Conservation (phyloP, 2,329 filamentous ascomycete genomes). For the Colletotrichum tabaci region DNA sequence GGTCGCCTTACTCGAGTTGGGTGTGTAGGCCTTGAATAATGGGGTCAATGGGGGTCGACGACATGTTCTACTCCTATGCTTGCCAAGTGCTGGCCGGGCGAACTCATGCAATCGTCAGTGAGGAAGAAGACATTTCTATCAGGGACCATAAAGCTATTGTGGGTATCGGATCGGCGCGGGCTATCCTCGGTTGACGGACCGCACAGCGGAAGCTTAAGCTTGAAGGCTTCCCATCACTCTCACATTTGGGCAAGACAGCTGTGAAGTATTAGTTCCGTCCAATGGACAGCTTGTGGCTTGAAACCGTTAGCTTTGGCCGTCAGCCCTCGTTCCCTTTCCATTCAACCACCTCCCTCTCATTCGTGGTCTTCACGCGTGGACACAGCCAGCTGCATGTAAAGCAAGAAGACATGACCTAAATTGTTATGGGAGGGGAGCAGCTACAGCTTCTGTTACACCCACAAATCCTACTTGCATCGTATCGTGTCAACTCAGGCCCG, state of each 20-base stretch:
- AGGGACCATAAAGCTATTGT: not conserved
- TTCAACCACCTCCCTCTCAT: not conserved
- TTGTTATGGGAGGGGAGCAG: no score
- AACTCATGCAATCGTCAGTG: not conserved
- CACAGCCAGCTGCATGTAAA: not conserved
- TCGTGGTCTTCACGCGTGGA: not conserved
- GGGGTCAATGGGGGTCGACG: not conserved
- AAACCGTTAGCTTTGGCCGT: not conserved
- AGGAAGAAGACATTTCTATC: not conserved
- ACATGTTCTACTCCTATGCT: not conserved
- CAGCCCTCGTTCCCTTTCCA: not conserved
- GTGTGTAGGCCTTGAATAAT: not conserved
- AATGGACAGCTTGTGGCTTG: not conserved
- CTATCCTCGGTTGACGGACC: slow-evolving; percentile 1
- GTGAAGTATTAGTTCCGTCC: not conserved
- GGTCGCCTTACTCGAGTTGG: not conserved
- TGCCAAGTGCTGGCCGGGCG: not conserved
- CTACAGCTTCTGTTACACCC: not conserved
- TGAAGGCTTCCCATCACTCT: not conserved
- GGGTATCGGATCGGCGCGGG: not conserved
- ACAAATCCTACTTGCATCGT: not conserved
- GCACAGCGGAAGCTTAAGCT: slow-evolving; percentile 1
- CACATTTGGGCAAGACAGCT: not conserved
- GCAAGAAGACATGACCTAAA: no score
- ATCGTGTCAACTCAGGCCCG: not conserved